Conservation (phyloP, 108 stramenopile genomes). For the Epithemia pelagica region DNA sequence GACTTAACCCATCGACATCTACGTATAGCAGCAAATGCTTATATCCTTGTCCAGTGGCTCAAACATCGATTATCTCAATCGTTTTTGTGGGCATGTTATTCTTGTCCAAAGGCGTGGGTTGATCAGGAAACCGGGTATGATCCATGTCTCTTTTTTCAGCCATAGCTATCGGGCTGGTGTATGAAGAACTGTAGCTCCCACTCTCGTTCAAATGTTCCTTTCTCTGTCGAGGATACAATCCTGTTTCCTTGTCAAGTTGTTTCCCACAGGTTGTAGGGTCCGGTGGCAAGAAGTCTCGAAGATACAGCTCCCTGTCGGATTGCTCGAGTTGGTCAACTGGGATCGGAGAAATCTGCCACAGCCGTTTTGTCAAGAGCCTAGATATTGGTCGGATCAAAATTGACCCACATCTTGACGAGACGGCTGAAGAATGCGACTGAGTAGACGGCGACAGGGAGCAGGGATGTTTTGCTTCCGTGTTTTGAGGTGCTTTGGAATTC, state of each 20-base stretch:
- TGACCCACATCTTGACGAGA: background rate
- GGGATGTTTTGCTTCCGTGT: background rate
- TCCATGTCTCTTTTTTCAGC: no score
- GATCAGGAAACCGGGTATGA: no score
- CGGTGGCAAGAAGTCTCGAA: constrained; percentile 45
- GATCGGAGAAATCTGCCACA: constrained; percentile 15
- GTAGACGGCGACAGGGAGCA: background rate
- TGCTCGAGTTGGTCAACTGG: constrained; percentile 27
- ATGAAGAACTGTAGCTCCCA: no score
- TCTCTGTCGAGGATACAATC: no score
- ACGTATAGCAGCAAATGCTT: no score
- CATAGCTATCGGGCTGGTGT: no score
- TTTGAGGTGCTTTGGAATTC: background rate
- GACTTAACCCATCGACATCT: no score
- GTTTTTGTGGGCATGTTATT: background rate
- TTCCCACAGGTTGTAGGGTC: constrained; percentile 11
- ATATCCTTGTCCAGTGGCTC: background rate
- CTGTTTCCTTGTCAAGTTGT: no score
- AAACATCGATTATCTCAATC: background rate
- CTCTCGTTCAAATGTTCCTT: no score
- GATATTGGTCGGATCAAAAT: constrained; percentile 34
- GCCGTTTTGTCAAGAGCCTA: constrained; percentile 13
- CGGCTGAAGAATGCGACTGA: background rate
- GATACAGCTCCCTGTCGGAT: constrained; percentile 32
- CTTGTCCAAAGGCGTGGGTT: background rate